Percentiles rank a stretch among this genome's conserved stretches.
Conservation (phyloP, 805 yeast species). For the Cyberlindnera americana region DNA sequence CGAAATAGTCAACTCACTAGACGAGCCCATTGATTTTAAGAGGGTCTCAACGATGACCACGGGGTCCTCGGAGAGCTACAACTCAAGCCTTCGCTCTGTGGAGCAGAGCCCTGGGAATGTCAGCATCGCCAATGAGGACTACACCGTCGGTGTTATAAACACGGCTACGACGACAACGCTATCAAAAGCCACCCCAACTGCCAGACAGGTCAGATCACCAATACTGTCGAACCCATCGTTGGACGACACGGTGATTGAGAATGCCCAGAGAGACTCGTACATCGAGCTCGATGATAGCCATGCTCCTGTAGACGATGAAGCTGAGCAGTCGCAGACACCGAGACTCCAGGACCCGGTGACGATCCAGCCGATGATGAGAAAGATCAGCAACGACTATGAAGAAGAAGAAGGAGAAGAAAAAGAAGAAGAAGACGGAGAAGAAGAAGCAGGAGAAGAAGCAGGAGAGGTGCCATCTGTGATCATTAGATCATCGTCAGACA, state of each 20-base stretch:
- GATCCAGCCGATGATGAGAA: constrained; percentile 12
- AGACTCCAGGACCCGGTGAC: constrained; percentile 13
- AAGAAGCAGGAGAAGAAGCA: background rate
- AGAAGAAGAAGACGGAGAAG: constrained; percentile 1
- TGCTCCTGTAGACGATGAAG: too few species aligned
- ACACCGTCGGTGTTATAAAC: constrained; percentile 14
- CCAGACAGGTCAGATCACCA: constrained; percentile 16
- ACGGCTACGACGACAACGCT: constrained; percentile 20
- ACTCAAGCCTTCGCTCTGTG: constrained; percentile 11
- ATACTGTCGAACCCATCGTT: background rate
- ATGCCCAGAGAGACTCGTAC: background rate
- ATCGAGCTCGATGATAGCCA: constrained; percentile 1
- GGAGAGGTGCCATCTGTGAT: too few species aligned
- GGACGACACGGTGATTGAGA: background rate
- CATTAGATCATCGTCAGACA: constrained; percentile 12
- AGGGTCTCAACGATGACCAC: constrained; percentile 37
- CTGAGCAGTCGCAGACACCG: too few species aligned
- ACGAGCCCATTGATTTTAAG: constrained; percentile 39
- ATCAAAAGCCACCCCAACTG: constrained; percentile 19
- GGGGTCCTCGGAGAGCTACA: constrained; percentile 18
- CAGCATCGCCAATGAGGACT: constrained; percentile 8
- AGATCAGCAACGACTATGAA: constrained; percentile 2
- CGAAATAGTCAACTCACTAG: constrained; percentile 29
- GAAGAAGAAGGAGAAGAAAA: constrained; percentile 1
- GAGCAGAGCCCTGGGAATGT: constrained; percentile 4